Evolutionary conservation across 495 filamentous ascomycete species (phyloP), one percentile per base, ranked within the genome.

Genomic region (Trichoderma reesei): DNA sequence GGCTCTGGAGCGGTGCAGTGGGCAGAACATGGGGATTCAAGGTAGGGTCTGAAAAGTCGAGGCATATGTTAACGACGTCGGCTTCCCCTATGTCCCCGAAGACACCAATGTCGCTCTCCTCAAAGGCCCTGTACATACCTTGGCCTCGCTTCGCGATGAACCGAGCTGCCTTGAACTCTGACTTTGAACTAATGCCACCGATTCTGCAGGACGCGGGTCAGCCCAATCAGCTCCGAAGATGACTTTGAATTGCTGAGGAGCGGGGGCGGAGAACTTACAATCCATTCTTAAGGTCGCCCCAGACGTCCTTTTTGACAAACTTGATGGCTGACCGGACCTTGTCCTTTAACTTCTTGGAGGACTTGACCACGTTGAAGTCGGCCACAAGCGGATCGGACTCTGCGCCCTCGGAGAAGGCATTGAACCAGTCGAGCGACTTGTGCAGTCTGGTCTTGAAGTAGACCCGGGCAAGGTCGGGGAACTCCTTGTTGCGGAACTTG

Each of bases 11-110:
- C 20, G 51, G 51, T 33, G 51, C 34, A 4, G 26, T 7, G 34
- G 51, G 51, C 51, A 56, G 31, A 26, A 56, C 7, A 14, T 56
- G 18, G 31, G 51, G 51, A 10, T 56, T 33, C 20, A 14, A 56
- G 31, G 51, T 26, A 31, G 26, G 51, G 51, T 56, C 51, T 56
- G 51, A 56, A 56, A 56, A 56, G 51, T 56, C 51, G 51, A 56
- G 51, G 16, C 51, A 56, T 56, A 56, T 14, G 51, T 56, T 56
- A 56, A 56, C n/a, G 20, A 56, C 11, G 51, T 56, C 51, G 26
- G 20, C 4, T n/a, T 34, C 51, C 31, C 20, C 31, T 56, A 56
- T 34, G 51, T 56, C 51, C 51, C 10, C 37, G 5, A 39, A n/a
- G n/a, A n/a, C n/a, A n/a, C n/a, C 26, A 18, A 51, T 18, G 46